phyloP scores from a whole-genome alignment of 257 asterid species.

The Nicotiana otophora region DNA sequence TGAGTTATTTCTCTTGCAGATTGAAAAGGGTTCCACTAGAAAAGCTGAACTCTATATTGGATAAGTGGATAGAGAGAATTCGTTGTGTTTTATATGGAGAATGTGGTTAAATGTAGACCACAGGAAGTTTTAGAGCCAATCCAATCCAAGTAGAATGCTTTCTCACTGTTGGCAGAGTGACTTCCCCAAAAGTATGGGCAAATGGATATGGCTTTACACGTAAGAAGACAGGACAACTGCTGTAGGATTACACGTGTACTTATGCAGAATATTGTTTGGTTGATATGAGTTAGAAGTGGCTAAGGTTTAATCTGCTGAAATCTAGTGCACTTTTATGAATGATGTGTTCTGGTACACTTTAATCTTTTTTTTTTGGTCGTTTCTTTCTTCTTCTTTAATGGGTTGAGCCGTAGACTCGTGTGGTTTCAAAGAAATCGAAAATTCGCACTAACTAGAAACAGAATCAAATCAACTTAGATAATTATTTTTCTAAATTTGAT shows the following conservation, averaged over 20 bases:
- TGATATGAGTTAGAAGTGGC: not conserved
- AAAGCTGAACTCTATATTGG: not conserved
- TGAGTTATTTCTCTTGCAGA: not conserved
- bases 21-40: not conserved
- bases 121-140: slow-evolving; percentile 27
- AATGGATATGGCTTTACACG: slow-evolving; percentile 32
- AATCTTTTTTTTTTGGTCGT: not conserved
- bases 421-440: too few species aligned
- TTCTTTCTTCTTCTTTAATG: not conserved
- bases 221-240: not conserved
- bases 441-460: too few species aligned
- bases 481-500: too few species aligned
- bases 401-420: too few species aligned
- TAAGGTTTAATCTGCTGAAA: slow-evolving; percentile 2
- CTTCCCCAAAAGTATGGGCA: slow-evolving; percentile 15
- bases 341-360: slow-evolving; percentile 12
- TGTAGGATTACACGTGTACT: not conserved
- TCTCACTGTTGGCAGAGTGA: slow-evolving; percentile 16
- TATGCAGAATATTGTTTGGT: not conserved
- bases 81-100: slow-evolving; percentile 11
- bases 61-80: not conserved
- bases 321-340: not conserved
- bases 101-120: slow-evolving; percentile 40
- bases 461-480: too few species aligned
- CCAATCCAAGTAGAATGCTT: slow-evolving; percentile 29